phyloP scores from a whole-genome alignment of 768 basidiomycete species.

The Rhodotorula sphaerocarpa region DNA sequence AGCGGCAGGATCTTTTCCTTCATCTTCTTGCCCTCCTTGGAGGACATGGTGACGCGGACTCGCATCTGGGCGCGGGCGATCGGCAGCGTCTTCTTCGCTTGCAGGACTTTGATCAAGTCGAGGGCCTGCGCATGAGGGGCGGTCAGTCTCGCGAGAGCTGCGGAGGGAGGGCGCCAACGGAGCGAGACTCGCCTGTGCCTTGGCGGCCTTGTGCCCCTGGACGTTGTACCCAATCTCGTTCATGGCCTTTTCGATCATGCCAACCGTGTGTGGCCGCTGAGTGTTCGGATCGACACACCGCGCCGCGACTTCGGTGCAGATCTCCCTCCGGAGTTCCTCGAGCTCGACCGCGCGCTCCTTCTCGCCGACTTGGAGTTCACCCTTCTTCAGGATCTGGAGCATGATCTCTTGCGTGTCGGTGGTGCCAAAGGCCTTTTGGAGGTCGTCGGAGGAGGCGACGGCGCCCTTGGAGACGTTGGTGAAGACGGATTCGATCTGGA shows the following conservation, averaged over 20 bases:
- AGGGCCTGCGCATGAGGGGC: constrained; percentile 55
- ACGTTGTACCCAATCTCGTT: constrained; percentile 86
- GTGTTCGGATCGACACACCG: constrained; percentile 91
- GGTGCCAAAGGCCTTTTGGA: constrained; percentile 84
- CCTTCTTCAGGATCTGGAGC: constrained; percentile 89
- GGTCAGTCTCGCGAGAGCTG: background rate
- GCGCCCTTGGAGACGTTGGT: constrained; percentile 94
- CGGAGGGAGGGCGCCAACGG: background rate
- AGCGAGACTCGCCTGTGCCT: constrained; percentile 65
- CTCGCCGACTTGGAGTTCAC: constrained; percentile 92
- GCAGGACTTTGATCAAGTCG: constrained; percentile 75
- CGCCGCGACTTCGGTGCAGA: constrained; percentile 86
- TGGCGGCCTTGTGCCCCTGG: constrained; percentile 77
- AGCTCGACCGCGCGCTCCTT: constrained; percentile 93
- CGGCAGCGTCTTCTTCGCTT: constrained; percentile 72
- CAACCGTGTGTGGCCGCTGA: constrained; percentile 79
- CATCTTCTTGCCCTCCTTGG: constrained; percentile 58
- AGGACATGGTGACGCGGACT: constrained; percentile 68
- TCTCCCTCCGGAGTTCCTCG: constrained; percentile 69
- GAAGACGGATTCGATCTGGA: constrained; percentile 90
- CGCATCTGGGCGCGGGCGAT: constrained; percentile 92
- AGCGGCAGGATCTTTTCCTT: constrained; percentile 62
- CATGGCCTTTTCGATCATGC: constrained; percentile 98
- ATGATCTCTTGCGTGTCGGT: constrained; percentile 63
- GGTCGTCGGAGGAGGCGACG: constrained; percentile 76